Evolutionary conservation across 2,329 filamentous ascomycete genomes (phyloP).

Genomic region (Rosellinia necatrix): DNA sequence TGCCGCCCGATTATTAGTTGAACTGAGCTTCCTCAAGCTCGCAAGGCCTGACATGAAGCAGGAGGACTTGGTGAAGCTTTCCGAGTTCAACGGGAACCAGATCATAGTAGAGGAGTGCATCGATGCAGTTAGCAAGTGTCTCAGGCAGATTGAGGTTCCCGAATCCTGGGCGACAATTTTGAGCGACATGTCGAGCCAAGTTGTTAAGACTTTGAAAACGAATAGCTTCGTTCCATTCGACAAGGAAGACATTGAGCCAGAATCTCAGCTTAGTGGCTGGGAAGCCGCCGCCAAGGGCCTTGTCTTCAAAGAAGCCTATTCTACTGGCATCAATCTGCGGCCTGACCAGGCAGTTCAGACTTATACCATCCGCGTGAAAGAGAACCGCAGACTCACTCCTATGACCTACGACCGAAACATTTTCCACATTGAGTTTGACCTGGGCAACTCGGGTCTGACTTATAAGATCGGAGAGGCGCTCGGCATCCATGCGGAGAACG

Average conservation of each 20-base stretch:
- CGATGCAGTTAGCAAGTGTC: slow-evolving; percentile 69
- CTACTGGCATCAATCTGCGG: slow-evolving; percentile 72
- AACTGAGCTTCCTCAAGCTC: slow-evolving; percentile 82
- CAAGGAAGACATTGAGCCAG: slow-evolving; percentile 73
- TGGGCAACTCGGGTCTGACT: slow-evolving; percentile 85
- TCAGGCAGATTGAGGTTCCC: slow-evolving; percentile 76
- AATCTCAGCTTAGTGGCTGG: slow-evolving; percentile 72
- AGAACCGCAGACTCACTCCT: slow-evolving; percentile 92
- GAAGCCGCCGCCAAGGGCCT: slow-evolving; percentile 84
- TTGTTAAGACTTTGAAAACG: slow-evolving; percentile 68
- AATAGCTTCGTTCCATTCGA: slow-evolving; percentile 85
- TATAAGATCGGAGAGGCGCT: slow-evolving; percentile 98
- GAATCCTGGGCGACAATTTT: slow-evolving; percentile 78
- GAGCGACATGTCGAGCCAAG: slow-evolving; percentile 56
- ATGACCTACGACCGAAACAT: slow-evolving; percentile 94
- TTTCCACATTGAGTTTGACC: slow-evolving; percentile 99
- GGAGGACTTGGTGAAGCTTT: slow-evolving; percentile 69
- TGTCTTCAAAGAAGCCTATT: slow-evolving; percentile 92
- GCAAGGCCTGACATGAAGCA: slow-evolving; percentile 69
- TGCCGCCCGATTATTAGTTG: slow-evolving; percentile 69
- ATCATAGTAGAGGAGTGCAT: slow-evolving; percentile 59
- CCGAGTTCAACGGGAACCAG: slow-evolving; percentile 58
- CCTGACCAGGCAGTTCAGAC: slow-evolving; percentile 89
- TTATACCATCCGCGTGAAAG: slow-evolving; percentile 85
- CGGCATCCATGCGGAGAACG: slow-evolving; percentile 94